Evolutionary conservation across 2,329 filamentous ascomycete species (phyloP).

Genomic region (Cadophora malorum): DNA sequence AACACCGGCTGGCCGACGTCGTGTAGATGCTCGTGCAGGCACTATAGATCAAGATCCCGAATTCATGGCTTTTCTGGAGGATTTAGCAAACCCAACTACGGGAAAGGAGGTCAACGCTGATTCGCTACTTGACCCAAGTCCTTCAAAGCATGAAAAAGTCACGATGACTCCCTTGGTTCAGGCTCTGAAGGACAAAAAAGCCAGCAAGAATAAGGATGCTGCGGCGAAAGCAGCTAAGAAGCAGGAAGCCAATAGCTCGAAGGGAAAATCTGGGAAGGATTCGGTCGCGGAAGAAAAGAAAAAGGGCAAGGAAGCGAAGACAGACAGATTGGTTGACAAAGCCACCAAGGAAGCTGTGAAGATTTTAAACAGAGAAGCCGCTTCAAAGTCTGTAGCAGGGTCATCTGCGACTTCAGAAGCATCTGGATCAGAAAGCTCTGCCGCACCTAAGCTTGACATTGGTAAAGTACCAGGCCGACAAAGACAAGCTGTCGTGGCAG

Average conservation of each 20-base stretch:
- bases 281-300: conserved; percentile 57
- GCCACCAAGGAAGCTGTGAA: conserved; percentile 67
- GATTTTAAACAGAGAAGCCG: conserved; percentile 65
- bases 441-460: conserved; percentile 59
- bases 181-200: conserved; percentile 90
- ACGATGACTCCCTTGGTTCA: conserved; percentile 90
- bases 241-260: conserved; percentile 52
- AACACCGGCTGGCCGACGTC: conserved; percentile 74
- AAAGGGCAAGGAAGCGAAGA: conserved; percentile 66
- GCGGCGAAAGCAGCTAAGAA: conserved; percentile 62
- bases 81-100: conserved; percentile 73
- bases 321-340: conserved; percentile 67
- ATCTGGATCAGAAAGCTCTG: conserved; percentile 41
- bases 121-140: conserved; percentile 33
- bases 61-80: conserved; percentile 91
- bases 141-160: conserved; percentile 58
- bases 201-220: conserved; percentile 68
- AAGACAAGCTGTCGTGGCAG: conserved; percentile 57
- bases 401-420: conserved; percentile 41
- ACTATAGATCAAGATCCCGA: conserved; percentile 97
- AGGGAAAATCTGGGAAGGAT: conserved; percentile 62
- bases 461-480: conserved; percentile 50
- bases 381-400: conserved; percentile 51
- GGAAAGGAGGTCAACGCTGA: conserved; percentile 58
- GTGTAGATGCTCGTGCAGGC: conserved; percentile 84